A percentile compares a stretch with the other conserved stretches of the same genome.
Evolutionary conservation across 2,329 filamentous ascomycete species (phyloP).

Genomic region (Talaromyces atroroseus): DNA sequence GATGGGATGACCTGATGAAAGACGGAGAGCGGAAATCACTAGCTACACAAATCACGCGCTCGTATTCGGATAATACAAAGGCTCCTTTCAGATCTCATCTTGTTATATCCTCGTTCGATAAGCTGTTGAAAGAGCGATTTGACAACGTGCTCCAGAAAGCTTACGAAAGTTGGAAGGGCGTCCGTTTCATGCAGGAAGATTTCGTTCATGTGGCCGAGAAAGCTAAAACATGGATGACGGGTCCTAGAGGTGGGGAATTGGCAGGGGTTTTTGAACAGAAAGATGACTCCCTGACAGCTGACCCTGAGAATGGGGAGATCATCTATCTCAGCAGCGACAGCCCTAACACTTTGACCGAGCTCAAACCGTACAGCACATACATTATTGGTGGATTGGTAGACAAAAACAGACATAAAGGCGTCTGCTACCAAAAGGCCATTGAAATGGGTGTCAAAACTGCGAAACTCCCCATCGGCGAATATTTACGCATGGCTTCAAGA

Average conservation of each 20-base stretch:
- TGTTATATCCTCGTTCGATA: slow-evolving; percentile 69
- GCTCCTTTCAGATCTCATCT: slow-evolving; percentile 65
- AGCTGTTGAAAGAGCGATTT: slow-evolving; percentile 70
- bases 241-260: slow-evolving; percentile 51
- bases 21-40: slow-evolving; percentile 82
- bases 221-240: slow-evolving; percentile 63
- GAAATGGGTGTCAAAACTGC: slow-evolving; percentile 77
- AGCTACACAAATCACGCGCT: slow-evolving; percentile 74
- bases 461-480: slow-evolving; percentile 90
- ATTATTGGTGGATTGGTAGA: slow-evolving; percentile 93
- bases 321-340: slow-evolving; percentile 92
- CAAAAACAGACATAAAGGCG: slow-evolving; percentile 90
- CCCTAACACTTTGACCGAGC: slow-evolving; percentile 71
- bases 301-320: slow-evolving; percentile 51
- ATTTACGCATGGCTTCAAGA: slow-evolving; percentile 82
- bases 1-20: slow-evolving; percentile 84
- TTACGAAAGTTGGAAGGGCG: slow-evolving; percentile 73
- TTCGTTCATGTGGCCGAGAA: slow-evolving; percentile 64
- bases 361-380: slow-evolving; percentile 86
- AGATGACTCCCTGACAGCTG: slow-evolving; percentile 18
- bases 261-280: slow-evolving; percentile 53
- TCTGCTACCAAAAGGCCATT: slow-evolving; percentile 79
- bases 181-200: slow-evolving; percentile 67
- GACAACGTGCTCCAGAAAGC: slow-evolving; percentile 66
- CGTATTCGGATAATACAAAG: slow-evolving; percentile 80